These are phyloP conservation scores for Pachysolen tannophilus DNA, from an alignment of 805 yeast genomes.

Conservation along the genomic window DNA sequence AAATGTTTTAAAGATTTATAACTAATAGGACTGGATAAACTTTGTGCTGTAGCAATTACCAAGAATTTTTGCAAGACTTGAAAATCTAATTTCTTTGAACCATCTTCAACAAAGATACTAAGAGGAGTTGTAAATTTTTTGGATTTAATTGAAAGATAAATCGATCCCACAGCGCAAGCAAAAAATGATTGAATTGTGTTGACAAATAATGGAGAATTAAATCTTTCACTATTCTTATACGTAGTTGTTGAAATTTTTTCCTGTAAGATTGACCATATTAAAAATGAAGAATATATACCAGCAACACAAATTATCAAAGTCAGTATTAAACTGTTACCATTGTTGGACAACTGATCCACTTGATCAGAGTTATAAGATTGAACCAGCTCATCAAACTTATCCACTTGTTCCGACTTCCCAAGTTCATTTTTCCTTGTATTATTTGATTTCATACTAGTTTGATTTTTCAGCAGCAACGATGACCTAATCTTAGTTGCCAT, in stretches of 20 bases:
- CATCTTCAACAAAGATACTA: constrained; percentile 21
- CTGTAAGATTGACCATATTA: constrained; percentile 89
- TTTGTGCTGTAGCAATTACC: constrained; percentile 63
- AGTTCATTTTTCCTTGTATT: too few species aligned
- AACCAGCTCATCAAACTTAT: too few species aligned
- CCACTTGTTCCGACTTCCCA: too few species aligned
- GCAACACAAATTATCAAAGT: constrained; percentile 24
- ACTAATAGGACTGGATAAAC: constrained; percentile 78
- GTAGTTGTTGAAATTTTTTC: constrained; percentile 77
- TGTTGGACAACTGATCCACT: too few species aligned
- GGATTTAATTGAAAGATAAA: constrained; percentile 38
- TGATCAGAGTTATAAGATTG: too few species aligned
- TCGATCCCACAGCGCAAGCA: constrained; percentile 62
- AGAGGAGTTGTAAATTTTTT: constrained; percentile 22
- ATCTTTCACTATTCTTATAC: constrained; percentile 43
- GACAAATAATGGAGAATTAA: constrained; percentile 73
- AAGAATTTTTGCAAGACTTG: constrained; percentile 29
- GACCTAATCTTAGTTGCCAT: too few species aligned
- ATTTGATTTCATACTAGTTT: too few species aligned
- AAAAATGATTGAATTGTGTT: constrained; percentile 66
- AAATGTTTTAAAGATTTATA: constrained; percentile 73
- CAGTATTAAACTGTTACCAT: too few species aligned
- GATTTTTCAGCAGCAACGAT: too few species aligned
- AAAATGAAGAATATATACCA: constrained; percentile 82
- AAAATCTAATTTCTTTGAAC: constrained; percentile 17